phyloP scores from a whole-genome alignment of 1,139 yeast species.

The Geotrichum klebahnii region DNA sequence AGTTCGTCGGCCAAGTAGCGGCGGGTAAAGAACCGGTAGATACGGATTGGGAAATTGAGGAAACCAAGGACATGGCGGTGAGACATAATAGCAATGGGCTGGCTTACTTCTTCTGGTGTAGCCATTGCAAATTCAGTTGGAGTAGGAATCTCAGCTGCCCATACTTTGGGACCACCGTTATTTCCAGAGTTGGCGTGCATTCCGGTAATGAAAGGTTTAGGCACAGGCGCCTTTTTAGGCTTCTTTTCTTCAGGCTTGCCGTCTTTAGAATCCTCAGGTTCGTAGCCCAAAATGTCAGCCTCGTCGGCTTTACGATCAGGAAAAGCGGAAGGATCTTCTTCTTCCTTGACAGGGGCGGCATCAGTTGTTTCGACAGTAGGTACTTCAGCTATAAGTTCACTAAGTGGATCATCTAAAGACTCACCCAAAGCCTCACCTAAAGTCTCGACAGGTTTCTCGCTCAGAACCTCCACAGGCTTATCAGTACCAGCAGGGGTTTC shows the following conservation, averaged over 20 bases:
- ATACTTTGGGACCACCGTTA: conserved; percentile 17
- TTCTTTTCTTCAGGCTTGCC: conserved; percentile 25
- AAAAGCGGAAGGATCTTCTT: conserved; percentile 26
- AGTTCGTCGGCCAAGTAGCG: conserved; percentile 68
- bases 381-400: conserved; percentile 16
- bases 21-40: conserved; percentile 72
- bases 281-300: conserved; percentile 28
- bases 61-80: conserved; percentile 78
- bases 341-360: conserved; percentile 2
- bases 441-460: conserved; percentile 16
- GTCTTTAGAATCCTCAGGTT: conserved; percentile 23
- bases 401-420: conserved; percentile 4
- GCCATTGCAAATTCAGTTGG: conserved; percentile 57
- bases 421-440: conserved; percentile 14
- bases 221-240: conserved; percentile 48
- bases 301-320: conserved; percentile 28
- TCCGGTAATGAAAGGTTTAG: conserved; percentile 62
- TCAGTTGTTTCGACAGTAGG: conserved; percentile 1
- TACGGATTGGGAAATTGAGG: conserved; percentile 65
- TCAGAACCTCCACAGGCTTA: conserved; percentile 17
- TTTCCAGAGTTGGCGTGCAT: conserved; percentile 8
- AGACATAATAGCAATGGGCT: conserved; percentile 69
- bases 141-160: conserved; percentile 42
- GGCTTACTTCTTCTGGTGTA: conserved; percentile 25
- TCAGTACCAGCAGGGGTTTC: conserved; percentile 7